A percentile compares a stretch with the other conserved stretches of the same genome.
These are phyloP conservation scores for Citrus trifoliata DNA, from an alignment of 345 rosid species.

Conservation along the genomic window DNA sequence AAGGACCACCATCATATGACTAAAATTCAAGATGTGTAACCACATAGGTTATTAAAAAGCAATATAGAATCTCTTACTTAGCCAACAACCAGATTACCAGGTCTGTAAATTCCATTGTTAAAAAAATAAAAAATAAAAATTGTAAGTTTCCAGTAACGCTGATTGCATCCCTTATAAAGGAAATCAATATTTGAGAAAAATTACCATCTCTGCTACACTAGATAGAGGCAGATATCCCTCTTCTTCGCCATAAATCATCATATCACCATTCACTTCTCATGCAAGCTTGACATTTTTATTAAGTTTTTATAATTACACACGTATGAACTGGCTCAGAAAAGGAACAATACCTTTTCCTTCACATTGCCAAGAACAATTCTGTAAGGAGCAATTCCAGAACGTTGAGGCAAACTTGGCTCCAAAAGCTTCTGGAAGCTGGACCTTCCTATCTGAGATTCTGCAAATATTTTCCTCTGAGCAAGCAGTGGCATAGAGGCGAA, in stretches of 20 bases:
- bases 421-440: constrained; percentile 93
- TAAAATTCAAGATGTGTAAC: background rate
- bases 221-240: background rate
- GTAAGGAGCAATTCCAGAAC: constrained; percentile 85
- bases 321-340: background rate
- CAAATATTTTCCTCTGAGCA: constrained; percentile 71
- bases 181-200: background rate
- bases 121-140: too few species aligned
- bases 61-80: background rate
- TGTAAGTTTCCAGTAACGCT: background rate
- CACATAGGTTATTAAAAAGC: background rate
- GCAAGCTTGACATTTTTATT: background rate
- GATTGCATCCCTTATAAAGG: background rate
- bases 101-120: background rate
- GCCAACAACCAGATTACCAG: background rate
- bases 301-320: background rate
- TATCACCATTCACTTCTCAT: background rate
- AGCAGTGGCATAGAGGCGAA: constrained; percentile 48
- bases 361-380: constrained; percentile 92
- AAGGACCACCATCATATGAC: background rate
- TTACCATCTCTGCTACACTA: background rate
- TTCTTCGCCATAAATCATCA: background rate
- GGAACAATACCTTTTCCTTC: constrained; percentile 73
- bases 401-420: constrained; percentile 83
- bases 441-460: constrained; percentile 79